phyloP scores from a whole-genome alignment of 768 basidiomycete species.

The Strobilomyces dryophilus region DNA sequence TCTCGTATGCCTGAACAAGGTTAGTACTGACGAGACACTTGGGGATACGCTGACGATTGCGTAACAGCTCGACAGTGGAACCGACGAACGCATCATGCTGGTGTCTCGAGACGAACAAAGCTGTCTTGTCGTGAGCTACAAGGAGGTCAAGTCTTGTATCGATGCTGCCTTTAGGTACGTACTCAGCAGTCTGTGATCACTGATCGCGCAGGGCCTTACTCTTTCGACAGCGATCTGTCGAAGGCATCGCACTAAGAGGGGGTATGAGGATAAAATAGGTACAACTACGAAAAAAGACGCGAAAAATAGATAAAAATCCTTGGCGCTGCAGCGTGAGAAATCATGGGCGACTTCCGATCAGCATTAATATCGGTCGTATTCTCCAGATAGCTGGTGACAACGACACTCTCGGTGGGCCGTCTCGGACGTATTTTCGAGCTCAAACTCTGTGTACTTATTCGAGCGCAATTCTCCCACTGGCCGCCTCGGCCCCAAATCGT shows the following conservation, averaged over 20 bases:
- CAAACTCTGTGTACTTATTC: too few relatives aligned
- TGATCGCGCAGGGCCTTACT: not conserved
- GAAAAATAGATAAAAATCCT: constrained; percentile 43
- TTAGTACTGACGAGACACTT: constrained; percentile 26
- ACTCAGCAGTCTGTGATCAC: not conserved
- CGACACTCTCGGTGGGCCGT: too few relatives aligned
- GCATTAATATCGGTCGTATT: too few relatives aligned
- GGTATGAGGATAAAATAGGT: constrained; percentile 47
- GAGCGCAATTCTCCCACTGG: too few relatives aligned
- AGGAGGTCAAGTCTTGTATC: constrained; percentile 83
- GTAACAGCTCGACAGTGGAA: constrained; percentile 81
- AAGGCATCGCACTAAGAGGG: constrained; percentile 21
- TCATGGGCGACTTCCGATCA: too few relatives aligned
- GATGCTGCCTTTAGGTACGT: constrained; percentile 79
- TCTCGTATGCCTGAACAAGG: constrained; percentile 91
- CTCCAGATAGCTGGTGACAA: too few relatives aligned
- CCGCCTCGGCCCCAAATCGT: too few relatives aligned
- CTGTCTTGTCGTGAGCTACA: constrained; percentile 90
- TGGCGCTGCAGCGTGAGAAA: not conserved
- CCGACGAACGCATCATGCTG: constrained; percentile 93
- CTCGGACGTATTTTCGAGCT: too few relatives aligned
- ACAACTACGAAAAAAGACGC: constrained; percentile 63
- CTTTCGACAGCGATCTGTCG: constrained; percentile 43
- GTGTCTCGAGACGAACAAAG: constrained; percentile 94
- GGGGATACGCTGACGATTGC: not conserved